Evolutionary conservation across 495 filamentous ascomycete species (phyloP), one percentile per base, ranked within the genome.

Genomic region (Xylaria castorea): DNA sequence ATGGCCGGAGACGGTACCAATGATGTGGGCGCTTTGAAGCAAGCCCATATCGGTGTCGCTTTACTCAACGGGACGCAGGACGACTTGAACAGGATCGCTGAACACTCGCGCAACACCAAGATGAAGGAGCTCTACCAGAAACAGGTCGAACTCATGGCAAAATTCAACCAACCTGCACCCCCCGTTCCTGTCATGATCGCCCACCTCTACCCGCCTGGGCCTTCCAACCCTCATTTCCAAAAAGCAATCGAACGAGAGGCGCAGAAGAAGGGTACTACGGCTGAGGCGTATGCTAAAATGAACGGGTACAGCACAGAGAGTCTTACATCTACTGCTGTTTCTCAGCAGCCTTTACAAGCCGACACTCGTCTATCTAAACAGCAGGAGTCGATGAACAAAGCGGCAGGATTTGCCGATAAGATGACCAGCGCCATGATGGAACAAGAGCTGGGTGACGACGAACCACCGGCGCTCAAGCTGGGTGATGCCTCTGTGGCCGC

Each of bases 1-100:
- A 99, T 99, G 96, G 97, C 95, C 74, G 96, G 96, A 79, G 96
- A 99, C 78, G 96, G 96, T 72, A 99, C 96, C 63, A 99, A 99
- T 78, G 96, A 99, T 80, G 96, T 99, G 64, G 96, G 96, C 53
- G 96, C 96, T 42, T 84, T 99, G 78, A 99, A 99, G 87, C 96
- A 99, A 85, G 97, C 96, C 32, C 97, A 99, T 76, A 92, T 99
- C 69, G 96, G 96, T 78, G 93, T 98, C 74, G 96, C 96, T 16
- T 90, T 99, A 46, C 88, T 99, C 71, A 99, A 99, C 80, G 96
- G 96, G 40, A 95, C 96, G 2, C 91, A 90, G 77, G 92, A 97
- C 3, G 96, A 97, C 79, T 86, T 99, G 50, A 91, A 91, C 60
- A 92, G 91, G 77, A 99, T 99, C 73, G 90, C 92, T 18, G 95